Base-by-base conservation (phyloP, 257 asterid species). In the Nicotiana tabacum region DNA sequence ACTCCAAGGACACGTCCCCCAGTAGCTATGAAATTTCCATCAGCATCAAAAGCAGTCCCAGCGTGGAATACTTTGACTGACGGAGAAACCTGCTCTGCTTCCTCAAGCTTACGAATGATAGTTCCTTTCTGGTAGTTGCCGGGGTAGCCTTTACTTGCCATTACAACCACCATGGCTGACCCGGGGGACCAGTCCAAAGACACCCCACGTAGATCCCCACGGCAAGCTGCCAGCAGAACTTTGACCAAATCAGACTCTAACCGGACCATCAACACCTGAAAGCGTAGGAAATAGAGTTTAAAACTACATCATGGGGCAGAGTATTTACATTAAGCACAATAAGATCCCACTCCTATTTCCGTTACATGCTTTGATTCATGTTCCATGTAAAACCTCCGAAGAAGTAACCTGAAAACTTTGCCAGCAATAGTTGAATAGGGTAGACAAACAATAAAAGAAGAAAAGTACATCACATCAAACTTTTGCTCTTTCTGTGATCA, bases 1-100 rank as follows among this genome's bases (percentile, higher is more conserved):
- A 95, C 85, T 27, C 98, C 98, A 53, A 95, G 98, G 62, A 94
- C 98, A 21, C 99, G 98, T 0, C 98, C 99, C 3, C 99, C 99
- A 1, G 84, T 87, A 1, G 99, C 92, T 12, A 92, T 87, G 89
- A 91, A 92, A 86, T 90, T 94, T 35, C 97, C 97, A 3, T 90
- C 85, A 0, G 89, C 77, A 80, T 95, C 94, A 17, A 91, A 87
- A 51, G 94, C 87, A 0, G 97, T 95, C 58, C 98, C 97, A 7
- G 98, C 98, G 66, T 95, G 98, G 87, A 95, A 95, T 79, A 94
- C 86, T 89, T 92, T 95, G 33, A 94, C 90, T 5, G 82, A 77
- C 16, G 95, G 89, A 11, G 92, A 93, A 83, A 88, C 91, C 74
- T 85, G 85, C 82, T 94, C 97, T 2, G 97, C 99, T 87, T 93